Evolutionary conservation across 2,329 filamentous ascomycete species (phyloP), one percentile per base, ranked within the genome.

Genomic region (Sphaerulina vaccinii): DNA sequence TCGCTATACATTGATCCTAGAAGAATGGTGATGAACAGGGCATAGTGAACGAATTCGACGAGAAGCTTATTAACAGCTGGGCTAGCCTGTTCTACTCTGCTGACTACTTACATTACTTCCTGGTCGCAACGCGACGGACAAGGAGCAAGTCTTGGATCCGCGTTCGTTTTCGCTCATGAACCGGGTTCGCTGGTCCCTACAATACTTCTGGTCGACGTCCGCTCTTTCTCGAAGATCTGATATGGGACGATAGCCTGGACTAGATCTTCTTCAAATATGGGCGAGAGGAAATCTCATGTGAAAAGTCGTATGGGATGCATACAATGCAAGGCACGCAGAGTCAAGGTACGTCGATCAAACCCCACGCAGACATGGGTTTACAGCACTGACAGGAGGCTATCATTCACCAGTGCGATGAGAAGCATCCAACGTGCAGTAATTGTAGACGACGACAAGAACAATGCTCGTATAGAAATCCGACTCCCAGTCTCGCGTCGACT

Each of bases 241-340:
- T n/a, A n/a, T n/a, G n/a, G n/a, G n/a, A n/a, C n/a, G n/a, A n/a
- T n/a, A n/a, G n/a, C n/a, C n/a, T n/a, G n/a, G n/a, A n/a, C n/a
- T n/a, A n/a, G n/a, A n/a, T n/a, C n/a, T n/a, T n/a, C n/a, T n/a
- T n/a, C 18, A 22, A 35, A 29, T 22, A 51, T 54, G 51, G 46
- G 46, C 16, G 56, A 59, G 49, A 47, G 60, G 19, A 61, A 60
- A 33, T 56, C 54, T 16, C 60, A 63, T 38, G 52, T 56, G 32
- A 65, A 65, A 41, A 57, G 54, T 39, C 55, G 62, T 21, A 52
- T 59, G 24, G 62, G 62, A 13, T 64, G 62, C 48, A 51, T 54
- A 7, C 61, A 63, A 24, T 65, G 63, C 57, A 65, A 65, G 21
- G 51, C 55, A 13, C 54, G 62, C 21, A 53, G 63, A 40, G 63